phyloP scores from a whole-genome alignment of 345 rosid genomes.

The Eutrema heterophyllum region DNA sequence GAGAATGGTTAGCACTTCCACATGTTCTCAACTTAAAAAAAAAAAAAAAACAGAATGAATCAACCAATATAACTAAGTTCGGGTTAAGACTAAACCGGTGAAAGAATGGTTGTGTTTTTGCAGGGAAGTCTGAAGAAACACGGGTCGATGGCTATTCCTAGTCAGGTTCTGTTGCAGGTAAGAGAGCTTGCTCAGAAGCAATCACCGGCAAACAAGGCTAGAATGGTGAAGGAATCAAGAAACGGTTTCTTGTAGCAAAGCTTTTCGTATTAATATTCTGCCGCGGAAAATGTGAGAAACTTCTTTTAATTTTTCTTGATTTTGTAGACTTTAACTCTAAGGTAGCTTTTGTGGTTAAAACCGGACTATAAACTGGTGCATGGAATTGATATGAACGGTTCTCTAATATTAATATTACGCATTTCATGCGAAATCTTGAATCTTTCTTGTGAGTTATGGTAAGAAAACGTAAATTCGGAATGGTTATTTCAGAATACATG shows the following conservation, averaged over 20 bases:
- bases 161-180: constrained; percentile 55
- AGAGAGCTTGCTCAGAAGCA: constrained; percentile 78
- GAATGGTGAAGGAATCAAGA: constrained; percentile 35
- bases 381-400: background rate
- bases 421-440: background rate
- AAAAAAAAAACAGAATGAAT: background rate
- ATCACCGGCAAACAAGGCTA: constrained; percentile 42
- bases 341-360: constrained; percentile 6
- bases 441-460: background rate
- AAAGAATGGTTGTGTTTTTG: constrained; percentile 1
- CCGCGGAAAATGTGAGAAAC: background rate
- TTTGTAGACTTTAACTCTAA: background rate
- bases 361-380: background rate
- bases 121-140: constrained; percentile 64
- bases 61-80: background rate
- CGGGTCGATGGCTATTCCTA: constrained; percentile 62
- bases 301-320: background rate
- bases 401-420: background rate
- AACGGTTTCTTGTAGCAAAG: constrained; percentile 50
- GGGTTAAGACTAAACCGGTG: background rate
- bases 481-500: background rate
- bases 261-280: background rate
- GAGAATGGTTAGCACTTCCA: constrained; percentile 44
- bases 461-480: background rate
- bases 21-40: background rate